Evolutionary conservation across 139 green algal species (phyloP).

Genomic region (Astrephomene gubernaculifera): DNA sequence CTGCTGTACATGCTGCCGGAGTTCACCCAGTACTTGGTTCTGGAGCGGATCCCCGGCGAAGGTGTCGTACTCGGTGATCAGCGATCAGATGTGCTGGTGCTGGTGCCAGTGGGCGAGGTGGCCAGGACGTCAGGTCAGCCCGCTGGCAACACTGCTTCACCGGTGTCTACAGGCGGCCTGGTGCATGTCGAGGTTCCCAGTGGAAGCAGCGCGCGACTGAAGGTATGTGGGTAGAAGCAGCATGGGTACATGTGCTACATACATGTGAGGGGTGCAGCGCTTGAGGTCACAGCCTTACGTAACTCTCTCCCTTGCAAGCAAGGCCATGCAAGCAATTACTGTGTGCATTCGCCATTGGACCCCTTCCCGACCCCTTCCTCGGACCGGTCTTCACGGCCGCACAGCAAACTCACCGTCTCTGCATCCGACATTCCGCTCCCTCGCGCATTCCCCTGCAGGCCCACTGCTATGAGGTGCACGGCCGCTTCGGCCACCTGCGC

Average conservation of each 20-base stretch:
- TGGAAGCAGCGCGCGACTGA: no score
- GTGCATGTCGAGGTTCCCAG: not conserved
- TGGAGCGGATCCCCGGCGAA: constrained; percentile 22
- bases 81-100: constrained; percentile 31
- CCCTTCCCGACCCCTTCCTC: constrained; percentile 41
- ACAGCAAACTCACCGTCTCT: no score
- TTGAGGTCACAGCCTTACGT: no score
- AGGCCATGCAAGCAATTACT: no score
- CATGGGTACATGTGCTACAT: not conserved
- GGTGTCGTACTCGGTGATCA: not conserved
- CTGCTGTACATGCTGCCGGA: no score
- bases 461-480: no score
- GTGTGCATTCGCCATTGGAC: not conserved
- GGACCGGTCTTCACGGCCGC: no score
- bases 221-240: not conserved
- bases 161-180: no score
- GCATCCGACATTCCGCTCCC: no score
- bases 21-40: constrained; percentile 70
- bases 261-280: no score
- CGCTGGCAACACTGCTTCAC: not conserved
- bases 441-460: constrained; percentile 48
- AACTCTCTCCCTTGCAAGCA: no score
- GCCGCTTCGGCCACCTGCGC: no score
- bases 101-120: constrained; percentile 48
- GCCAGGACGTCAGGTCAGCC: not conserved